Evolutionary conservation across 352 stramenopile genomes (phyloP).

Genomic region (Phytophthora quininea): DNA sequence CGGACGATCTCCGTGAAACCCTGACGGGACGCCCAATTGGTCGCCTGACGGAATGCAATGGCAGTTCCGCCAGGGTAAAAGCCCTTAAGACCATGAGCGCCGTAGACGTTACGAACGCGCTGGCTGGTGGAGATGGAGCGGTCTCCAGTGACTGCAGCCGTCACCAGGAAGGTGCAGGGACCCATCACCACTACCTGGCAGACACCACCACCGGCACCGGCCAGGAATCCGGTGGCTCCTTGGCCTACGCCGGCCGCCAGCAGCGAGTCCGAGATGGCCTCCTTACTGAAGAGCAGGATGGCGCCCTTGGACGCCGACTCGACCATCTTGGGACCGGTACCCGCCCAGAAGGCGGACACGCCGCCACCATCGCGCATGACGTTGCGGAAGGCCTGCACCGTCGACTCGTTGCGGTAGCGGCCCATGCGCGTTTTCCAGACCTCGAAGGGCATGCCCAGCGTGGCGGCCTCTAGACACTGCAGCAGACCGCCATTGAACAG

Average conservation of each 20-base stretch:
- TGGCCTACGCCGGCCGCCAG: slow-evolving; percentile 70
- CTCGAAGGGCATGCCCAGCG: slow-evolving; percentile 92
- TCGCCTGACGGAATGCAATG: slow-evolving; percentile 92
- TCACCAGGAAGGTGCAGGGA: slow-evolving; percentile 92
- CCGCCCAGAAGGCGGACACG: slow-evolving; percentile 86
- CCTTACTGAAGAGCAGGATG: slow-evolving; percentile 91
- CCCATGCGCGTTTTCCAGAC: slow-evolving; percentile 95
- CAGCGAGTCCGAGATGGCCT: slow-evolving; percentile 85
- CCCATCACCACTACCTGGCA: slow-evolving; percentile 92
- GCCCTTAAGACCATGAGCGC: slow-evolving; percentile 84
- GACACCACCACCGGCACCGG: slow-evolving; percentile 83
- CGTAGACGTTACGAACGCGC: slow-evolving; percentile 86
- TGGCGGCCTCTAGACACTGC: slow-evolving; percentile 89
- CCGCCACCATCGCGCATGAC: slow-evolving; percentile 88
- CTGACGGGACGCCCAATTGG: slow-evolving; percentile 91
- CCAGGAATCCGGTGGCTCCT: slow-evolving; percentile 76
- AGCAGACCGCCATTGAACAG: slow-evolving; percentile 83
- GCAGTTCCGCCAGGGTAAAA: slow-evolving; percentile 92
- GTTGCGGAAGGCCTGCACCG: slow-evolving; percentile 84
- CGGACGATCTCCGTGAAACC: slow-evolving; percentile 92
- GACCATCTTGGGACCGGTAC: slow-evolving; percentile 92
- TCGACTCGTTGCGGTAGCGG: slow-evolving; percentile 84
- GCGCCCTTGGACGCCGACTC: slow-evolving; percentile 90
- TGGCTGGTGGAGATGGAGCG: slow-evolving; percentile 88
- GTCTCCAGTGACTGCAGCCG: slow-evolving; percentile 88